A percentile compares a stretch with the other conserved stretches of the same genome.
Conservation (phyloP, 345 rosid genomes). For the Euphorbia tirucalli region DNA sequence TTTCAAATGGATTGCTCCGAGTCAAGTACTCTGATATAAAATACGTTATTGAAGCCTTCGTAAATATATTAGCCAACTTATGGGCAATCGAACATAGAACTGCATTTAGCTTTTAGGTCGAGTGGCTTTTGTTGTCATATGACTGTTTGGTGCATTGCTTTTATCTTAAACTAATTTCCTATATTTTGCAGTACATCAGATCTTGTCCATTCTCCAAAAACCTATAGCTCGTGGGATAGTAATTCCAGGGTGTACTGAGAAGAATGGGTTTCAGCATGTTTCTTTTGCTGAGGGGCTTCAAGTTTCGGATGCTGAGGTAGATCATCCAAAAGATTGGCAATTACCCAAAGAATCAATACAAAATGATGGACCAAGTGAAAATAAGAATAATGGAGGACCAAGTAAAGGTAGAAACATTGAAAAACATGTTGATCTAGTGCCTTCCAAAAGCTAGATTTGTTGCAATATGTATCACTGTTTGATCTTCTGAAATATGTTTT, state of each 20-base stretch:
- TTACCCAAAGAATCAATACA: conserved; percentile 1
- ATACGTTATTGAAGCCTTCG: not conserved
- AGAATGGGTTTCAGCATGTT: conserved; percentile 13
- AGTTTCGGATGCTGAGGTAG: conserved; percentile 25
- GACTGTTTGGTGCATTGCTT: conserved; percentile 2
- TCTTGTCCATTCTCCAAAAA: conserved; percentile 62
- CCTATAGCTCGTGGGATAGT: conserved; percentile 26
- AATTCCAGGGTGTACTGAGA: conserved; percentile 26
- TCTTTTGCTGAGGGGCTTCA: conserved; percentile 28
- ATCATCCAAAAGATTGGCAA: conserved; percentile 7
- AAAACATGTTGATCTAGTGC: conserved; percentile 10
- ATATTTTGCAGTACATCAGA: conserved; percentile 51
- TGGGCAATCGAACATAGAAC: not conserved
- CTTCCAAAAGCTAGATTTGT: conserved; percentile 26
- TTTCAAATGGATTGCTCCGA: not conserved
- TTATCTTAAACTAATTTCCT: conserved; percentile 10
- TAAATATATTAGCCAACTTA: not conserved
- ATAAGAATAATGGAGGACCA: conserved; percentile 7
- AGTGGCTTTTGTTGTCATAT: not conserved
- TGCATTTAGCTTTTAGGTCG: not conserved
- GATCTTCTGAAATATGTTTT: not conserved
- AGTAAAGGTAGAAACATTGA: not conserved
- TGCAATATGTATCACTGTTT: not conserved
- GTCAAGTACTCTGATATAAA: not conserved
- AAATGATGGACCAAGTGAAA: conserved; percentile 27